phyloP scores from a whole-genome alignment of 1,139 yeast species.

The Trichomonascaceae sp. region DNA sequence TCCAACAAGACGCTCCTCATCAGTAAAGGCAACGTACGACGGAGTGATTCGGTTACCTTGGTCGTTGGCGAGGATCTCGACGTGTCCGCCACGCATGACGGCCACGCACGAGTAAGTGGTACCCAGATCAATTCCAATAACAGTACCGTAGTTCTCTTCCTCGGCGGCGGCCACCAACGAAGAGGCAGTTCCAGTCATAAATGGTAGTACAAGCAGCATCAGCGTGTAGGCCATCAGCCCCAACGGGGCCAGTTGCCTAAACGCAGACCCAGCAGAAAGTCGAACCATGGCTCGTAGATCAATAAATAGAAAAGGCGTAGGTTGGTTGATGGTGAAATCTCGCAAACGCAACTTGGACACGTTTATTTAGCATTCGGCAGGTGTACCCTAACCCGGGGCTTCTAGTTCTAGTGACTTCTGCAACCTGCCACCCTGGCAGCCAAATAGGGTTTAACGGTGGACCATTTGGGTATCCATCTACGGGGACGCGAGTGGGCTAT shows the following conservation, averaged over 20 bases:
- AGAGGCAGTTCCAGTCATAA: conserved; percentile 33
- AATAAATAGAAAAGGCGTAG: too few relatives aligned
- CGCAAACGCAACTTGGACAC: too few relatives aligned
- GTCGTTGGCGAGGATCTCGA: conserved; percentile 85
- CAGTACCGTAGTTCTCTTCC: conserved; percentile 47
- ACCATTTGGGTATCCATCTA: too few relatives aligned
- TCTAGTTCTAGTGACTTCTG: too few relatives aligned
- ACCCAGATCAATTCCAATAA: conserved; percentile 80
- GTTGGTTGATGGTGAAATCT: too few relatives aligned
- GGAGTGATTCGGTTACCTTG: conserved; percentile 96
- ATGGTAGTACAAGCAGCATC: conserved; percentile 46
- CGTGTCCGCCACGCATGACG: conserved; percentile 84
- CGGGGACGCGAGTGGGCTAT: too few relatives aligned
- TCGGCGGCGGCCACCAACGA: conserved; percentile 28
- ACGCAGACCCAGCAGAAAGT: too few relatives aligned
- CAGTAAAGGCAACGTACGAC: conserved; percentile 76
- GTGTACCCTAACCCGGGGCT: too few relatives aligned
- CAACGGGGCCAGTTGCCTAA: conserved; percentile 37
- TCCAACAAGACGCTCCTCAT: conserved; percentile 80
- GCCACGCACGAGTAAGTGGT: conserved; percentile 91
- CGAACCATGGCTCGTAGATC: too few relatives aligned
- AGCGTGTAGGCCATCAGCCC: conserved; percentile 45
- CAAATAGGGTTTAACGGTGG: too few relatives aligned
- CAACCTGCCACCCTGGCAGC: too few relatives aligned
- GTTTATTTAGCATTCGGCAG: too few relatives aligned